A percentile compares a stretch with the other conserved stretches of the same genome.
Conservation (phyloP, 805 yeast species). For the Candida yuanshanica region DNA sequence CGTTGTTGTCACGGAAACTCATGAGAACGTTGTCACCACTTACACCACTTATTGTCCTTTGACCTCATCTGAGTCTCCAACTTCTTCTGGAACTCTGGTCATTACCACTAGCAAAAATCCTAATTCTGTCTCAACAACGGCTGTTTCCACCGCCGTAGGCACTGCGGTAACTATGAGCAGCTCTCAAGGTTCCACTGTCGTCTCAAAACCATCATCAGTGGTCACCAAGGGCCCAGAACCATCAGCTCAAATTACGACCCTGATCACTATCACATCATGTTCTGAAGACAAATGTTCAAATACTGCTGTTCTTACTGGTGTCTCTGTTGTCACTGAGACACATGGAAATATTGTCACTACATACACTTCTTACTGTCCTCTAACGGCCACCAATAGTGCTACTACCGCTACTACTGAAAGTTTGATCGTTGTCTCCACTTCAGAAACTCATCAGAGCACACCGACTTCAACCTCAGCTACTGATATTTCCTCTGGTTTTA, state of each 20-base stretch:
- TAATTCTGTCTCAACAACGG: not conserved
- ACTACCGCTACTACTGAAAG: not conserved
- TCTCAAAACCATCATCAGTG: not conserved
- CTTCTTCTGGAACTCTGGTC: slow-evolving; percentile 5
- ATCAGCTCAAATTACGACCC: no score
- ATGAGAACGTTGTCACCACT: slow-evolving; percentile 21
- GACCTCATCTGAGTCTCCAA: slow-evolving; percentile 35
- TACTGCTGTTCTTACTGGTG: slow-evolving; percentile 28
- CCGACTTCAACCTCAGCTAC: not conserved
- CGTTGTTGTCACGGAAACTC: slow-evolving; percentile 29
- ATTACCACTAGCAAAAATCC: not conserved
- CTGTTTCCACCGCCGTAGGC: no score
- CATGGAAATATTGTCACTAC: slow-evolving; percentile 22
- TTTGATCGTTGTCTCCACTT: no score
- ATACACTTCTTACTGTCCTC: slow-evolving; percentile 35
- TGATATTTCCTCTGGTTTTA: not conserved
- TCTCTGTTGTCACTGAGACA: slow-evolving; percentile 30
- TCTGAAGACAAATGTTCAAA: slow-evolving; percentile 27
- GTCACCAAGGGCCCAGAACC: not conserved
- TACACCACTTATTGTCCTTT: slow-evolving; percentile 13
- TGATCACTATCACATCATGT: slow-evolving; percentile 32
- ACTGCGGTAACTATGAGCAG: not conserved
- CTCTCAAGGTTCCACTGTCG: not conserved
- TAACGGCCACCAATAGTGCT: not conserved
- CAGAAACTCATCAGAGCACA: no score